Evolutionary conservation across 306 rosid genomes (phyloP).

Genomic region (Coriaria nepalensis): DNA sequence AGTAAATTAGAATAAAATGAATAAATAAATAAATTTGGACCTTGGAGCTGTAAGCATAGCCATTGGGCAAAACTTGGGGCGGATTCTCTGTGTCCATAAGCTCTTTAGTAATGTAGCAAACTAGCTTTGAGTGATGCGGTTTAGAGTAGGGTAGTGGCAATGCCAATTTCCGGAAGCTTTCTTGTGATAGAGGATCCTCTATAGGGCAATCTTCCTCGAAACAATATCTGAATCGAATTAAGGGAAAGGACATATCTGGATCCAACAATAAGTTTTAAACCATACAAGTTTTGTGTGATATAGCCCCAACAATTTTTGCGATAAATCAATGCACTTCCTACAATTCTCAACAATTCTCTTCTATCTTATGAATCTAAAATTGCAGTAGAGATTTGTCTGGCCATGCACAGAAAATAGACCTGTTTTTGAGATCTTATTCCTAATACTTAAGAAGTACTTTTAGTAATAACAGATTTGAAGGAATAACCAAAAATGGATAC

Average conservation of each 20-base stretch:
- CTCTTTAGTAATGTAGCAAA: conserved; percentile 93
- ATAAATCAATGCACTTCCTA: too few relatives aligned
- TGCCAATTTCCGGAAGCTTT: conserved; percentile 70
- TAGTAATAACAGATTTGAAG: neutral
- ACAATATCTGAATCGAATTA: conserved; percentile 72
- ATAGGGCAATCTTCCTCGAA: conserved; percentile 89
- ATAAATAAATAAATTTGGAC: conserved; percentile 20
- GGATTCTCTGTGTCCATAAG: conserved; percentile 95
- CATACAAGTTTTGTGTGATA: too few relatives aligned
- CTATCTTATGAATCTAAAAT: too few relatives aligned
- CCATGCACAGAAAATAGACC: too few relatives aligned
- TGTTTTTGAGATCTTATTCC: too few relatives aligned
- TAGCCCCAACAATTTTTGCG: too few relatives aligned
- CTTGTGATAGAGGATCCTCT: conserved; percentile 94
- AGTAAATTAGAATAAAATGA: neutral
- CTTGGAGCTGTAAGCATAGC: conserved; percentile 87
- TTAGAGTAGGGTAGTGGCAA: conserved; percentile 73
- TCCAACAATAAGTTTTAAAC: too few relatives aligned
- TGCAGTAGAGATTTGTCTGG: too few relatives aligned
- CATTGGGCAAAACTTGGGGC: conserved; percentile 87
- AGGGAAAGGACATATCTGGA: conserved; percentile 27
- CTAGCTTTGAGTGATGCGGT: conserved; percentile 90
- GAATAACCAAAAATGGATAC: conserved; percentile 54
- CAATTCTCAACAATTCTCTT: too few relatives aligned
- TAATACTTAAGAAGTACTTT: too few relatives aligned